Evolutionary conservation across 169 alveolate species (phyloP), one percentile per base, ranked within the genome.

Genomic region (Eimeria necatrix): DNA sequence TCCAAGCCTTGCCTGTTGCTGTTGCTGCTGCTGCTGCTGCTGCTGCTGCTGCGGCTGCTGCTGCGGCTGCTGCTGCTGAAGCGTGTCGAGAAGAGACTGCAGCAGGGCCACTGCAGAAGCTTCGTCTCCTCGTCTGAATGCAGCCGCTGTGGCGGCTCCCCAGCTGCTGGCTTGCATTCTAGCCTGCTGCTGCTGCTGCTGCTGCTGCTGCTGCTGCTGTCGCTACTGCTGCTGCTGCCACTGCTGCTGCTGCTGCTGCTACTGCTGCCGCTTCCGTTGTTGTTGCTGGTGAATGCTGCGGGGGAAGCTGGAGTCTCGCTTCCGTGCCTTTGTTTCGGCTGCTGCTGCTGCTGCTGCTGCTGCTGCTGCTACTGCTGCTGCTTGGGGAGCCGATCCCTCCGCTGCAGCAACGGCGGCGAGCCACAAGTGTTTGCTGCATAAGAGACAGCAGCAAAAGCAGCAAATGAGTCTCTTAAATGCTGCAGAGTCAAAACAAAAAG

Each of bases 61-160:
- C 71, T 80, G 61, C 89, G 4, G 78, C 48, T 68, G 78, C 22
- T 22, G 78, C 78, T 68, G 78, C n/a, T 4, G 78, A 32, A 68
- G 12, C n/a, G 22, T 32, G n/a, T 16, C 46, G 26, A 68, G 49
- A n/a, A 49, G 59, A 46, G 52, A 14, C 70, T 49, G 89, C 89
- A 80, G 53, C 48, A 80, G 89, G 6, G 64, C 41, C 10, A 14
- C 61, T n/a, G 71, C 89, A 51, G 71, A 64, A 32, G 89, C 89
- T n/a, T 52, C 89, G 61, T 46, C 78, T 16, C 78, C 78, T 22
- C 70, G 22, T 3, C 51, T 24, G 6, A 80, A 80, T 14, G 89
- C 59, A 2, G 70, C 61, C 41, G 64, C 89, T 0, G 49, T 80
- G 20, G 71, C 89, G 5, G 89, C 61, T 5, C 89, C 89, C 51